Base-by-base conservation (phyloP, 176 grass and related monocot species). In the Areca catechu region DNA sequence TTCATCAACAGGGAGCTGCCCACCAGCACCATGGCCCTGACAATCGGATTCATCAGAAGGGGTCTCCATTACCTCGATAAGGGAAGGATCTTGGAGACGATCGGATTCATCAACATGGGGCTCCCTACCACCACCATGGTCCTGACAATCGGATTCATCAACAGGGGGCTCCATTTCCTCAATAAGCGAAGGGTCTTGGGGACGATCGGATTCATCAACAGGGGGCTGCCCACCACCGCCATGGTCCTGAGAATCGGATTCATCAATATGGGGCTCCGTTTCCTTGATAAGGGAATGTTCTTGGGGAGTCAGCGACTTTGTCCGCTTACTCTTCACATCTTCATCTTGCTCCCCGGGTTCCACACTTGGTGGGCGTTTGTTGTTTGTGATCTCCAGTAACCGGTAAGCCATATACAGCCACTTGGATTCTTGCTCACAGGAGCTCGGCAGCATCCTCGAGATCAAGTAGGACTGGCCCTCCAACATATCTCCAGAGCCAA, bases 351-450 rank as follows among this genome's bases (percentile, higher is more conserved):
- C 56, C 37, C 61, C 63, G 7, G 43, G 37, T 29, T 74, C 62
- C 43, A 66, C 70, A 23, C 20, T 20, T 15, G 75, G 61, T 1
- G 69, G 21, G n/a, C 77, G 75, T 74, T 91, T 97, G 49, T 54
- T 91, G 71, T 77, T 91, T 0, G 80, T 87, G 65, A 96, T 89
- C 80, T 90, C 68, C 0, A 96, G 85, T 51, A 97, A 84, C 64
- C 80, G 80, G 79, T 72, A 93, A 66, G 94, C 86, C 88, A 99
- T 93, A 74, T 83, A 85, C 62, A 77, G 67, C 77, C 86, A 80
- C 67, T 54, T 77, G 57, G 84, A 85, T 76, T 99, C 88, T 28
- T 87, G 81, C 19, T 93, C 82, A 4, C 79, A 83, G 54, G 81
- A 86, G 70, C 80, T 82, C 21, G 70, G 81, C 53, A 86, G 56